These are phyloP conservation scores for Penicillium sp. DNA, from an alignment of 2,329 filamentous ascomycete genomes.

Conservation along the genomic window DNA sequence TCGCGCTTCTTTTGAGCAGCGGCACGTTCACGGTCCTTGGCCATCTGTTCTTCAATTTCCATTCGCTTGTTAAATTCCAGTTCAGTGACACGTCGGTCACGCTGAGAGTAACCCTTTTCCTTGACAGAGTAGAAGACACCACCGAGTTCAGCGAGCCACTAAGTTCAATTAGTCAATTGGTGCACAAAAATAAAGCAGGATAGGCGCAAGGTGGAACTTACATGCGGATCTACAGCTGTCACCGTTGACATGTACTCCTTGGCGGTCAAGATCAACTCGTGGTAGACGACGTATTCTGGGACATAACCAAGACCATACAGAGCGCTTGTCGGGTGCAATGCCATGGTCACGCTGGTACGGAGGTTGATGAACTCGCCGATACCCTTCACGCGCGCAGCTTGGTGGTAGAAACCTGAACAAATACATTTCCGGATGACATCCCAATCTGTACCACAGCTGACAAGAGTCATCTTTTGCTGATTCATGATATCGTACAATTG, in stretches of 20 bases:
- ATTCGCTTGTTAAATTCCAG: conserved; percentile 89
- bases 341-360: conserved; percentile 88
- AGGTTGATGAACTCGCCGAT: conserved; percentile 98
- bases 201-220: conserved; percentile 29
- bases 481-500: conserved; percentile 93
- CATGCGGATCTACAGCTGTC: conserved; percentile 88
- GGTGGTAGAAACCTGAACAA: conserved; percentile 96
- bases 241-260: conserved; percentile 99
- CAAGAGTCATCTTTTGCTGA: conserved; percentile 84
- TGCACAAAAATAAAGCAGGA: background rate
- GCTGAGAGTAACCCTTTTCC: conserved; percentile 90
- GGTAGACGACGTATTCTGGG: conserved; percentile 96
- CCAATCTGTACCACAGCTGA: conserved; percentile 94
- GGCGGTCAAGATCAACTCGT: conserved; percentile 93
- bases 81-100: conserved; percentile 84
- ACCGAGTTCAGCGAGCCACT: conserved; percentile 91
- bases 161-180: background rate
- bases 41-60: conserved; percentile 93
- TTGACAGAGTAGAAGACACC: conserved; percentile 97
- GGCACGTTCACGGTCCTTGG: conserved; percentile 70
- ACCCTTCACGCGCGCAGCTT: conserved; percentile 92
- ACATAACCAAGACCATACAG: conserved; percentile 91
- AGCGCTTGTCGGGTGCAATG: conserved; percentile 90
- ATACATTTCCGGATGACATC: conserved; percentile 95
- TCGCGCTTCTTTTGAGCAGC: conserved; percentile 42